Evolutionary conservation across 2,329 filamentous ascomycete species (phyloP).

Genomic region (Rhexocercosporidium sp.): DNA sequence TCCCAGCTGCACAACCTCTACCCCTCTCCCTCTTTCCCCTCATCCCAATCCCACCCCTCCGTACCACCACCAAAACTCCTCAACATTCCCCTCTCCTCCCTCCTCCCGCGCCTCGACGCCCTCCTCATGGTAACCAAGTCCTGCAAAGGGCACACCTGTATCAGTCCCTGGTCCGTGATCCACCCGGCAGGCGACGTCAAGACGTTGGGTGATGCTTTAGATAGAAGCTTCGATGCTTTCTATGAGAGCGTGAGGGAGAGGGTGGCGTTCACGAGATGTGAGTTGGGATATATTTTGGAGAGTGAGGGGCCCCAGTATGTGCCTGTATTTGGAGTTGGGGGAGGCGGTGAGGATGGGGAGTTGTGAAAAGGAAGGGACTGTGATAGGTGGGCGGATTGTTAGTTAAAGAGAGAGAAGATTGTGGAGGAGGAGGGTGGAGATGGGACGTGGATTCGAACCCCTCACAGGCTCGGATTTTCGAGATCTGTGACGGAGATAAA

Average conservation of each 20-base stretch:
- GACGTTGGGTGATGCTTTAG: conserved; percentile 57
- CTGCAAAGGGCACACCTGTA: conserved; percentile 59
- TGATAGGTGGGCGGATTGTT: neutral
- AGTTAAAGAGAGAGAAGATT: too few relatives aligned
- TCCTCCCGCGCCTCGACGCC: conserved; percentile 59
- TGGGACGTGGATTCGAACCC: too few relatives aligned
- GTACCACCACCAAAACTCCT: too few relatives aligned
- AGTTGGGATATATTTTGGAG: conserved; percentile 59
- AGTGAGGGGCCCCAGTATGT: conserved; percentile 52
- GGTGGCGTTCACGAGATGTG: conserved; percentile 59
- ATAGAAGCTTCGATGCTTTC: conserved; percentile 54
- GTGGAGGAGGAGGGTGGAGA: neutral
- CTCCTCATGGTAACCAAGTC: conserved; percentile 66
- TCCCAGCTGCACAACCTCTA: conserved; percentile 55
- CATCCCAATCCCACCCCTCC: too few relatives aligned
- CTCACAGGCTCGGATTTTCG: too few relatives aligned
- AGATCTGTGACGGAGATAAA: too few relatives aligned
- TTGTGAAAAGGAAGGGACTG: neutral
- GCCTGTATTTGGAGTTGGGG: conserved; percentile 14
- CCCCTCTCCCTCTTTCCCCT: conserved; percentile 28
- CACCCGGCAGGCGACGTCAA: conserved; percentile 57
- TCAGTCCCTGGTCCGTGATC: conserved; percentile 60
- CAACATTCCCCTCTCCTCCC: conserved; percentile 45
- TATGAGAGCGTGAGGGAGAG: conserved; percentile 54
- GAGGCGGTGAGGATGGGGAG: neutral